These are phyloP conservation scores for Hsuehochloa calcarea DNA, from an alignment of 176 grass and related monocot genomes.

Conservation along the genomic window DNA sequence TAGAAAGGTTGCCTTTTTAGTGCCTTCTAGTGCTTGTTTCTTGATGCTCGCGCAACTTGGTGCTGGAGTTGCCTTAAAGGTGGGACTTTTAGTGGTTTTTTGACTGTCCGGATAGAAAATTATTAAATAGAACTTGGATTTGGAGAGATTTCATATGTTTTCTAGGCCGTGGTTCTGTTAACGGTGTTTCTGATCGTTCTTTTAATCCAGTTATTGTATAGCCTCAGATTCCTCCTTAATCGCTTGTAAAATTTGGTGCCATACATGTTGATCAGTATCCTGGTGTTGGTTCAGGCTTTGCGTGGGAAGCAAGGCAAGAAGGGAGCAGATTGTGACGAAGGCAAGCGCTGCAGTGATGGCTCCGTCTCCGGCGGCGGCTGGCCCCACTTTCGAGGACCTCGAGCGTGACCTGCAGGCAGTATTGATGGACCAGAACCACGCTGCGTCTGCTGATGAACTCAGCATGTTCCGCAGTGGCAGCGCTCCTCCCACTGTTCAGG, in stretches of 20 bases:
- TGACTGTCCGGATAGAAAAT: neutral
- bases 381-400: constrained; percentile 68
- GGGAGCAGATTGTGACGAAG: neutral
- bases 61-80: constrained; percentile 12
- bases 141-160: neutral
- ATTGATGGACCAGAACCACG: constrained; percentile 69
- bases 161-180: neutral
- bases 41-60: constrained; percentile 27
- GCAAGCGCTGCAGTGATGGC: constrained; percentile 18
- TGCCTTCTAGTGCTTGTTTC: constrained; percentile 10
- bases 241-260: neutral
- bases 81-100: neutral
- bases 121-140: neutral
- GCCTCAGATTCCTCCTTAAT: neutral
- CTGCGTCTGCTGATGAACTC: constrained; percentile 49
- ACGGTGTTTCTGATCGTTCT: neutral
- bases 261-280: neutral
- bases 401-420: constrained; percentile 80
- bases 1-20: neutral
- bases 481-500: constrained; percentile 85
- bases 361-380: constrained; percentile 33
- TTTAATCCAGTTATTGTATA: neutral
- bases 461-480: constrained; percentile 82
- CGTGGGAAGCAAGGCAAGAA: neutral
- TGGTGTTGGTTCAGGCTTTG: constrained; percentile 10